Percentiles rank a stretch among this genome's conserved stretches.
These are phyloP conservation scores for Plasmodium berghei DNA, from an alignment of 169 alveolate genomes.

Conservation along the genomic window DNA sequence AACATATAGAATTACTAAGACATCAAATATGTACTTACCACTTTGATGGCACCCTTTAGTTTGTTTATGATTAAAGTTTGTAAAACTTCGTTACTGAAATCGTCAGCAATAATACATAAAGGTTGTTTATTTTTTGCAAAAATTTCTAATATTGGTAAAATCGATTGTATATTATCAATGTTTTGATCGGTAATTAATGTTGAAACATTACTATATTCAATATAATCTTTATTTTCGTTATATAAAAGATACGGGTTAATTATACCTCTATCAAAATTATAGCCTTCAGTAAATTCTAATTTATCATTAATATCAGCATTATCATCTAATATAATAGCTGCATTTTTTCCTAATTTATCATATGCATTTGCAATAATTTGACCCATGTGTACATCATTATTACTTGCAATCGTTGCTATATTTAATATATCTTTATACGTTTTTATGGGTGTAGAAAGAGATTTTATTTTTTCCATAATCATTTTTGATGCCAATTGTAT, in stretches of 20 bases:
- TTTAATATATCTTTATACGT: slow-evolving; percentile 88
- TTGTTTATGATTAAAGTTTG: slow-evolving; percentile 90
- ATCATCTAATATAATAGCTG: slow-evolving; percentile 90
- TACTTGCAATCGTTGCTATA: slow-evolving; percentile 92
- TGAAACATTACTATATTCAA: slow-evolving; percentile 88
- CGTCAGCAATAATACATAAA: slow-evolving; percentile 91
- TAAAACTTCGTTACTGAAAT: slow-evolving; percentile 90
- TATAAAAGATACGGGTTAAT: slow-evolving; percentile 90
- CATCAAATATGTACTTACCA: slow-evolving; percentile 33
- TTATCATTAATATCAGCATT: slow-evolving; percentile 91
- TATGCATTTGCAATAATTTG: slow-evolving; percentile 90
- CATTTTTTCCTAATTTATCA: slow-evolving; percentile 91
- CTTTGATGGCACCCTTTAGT: slow-evolving; percentile 90
- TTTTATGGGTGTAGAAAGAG: slow-evolving; percentile 87
- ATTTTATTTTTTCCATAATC: slow-evolving; percentile 88
- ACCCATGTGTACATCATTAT: slow-evolving; percentile 91
- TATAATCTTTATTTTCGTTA: slow-evolving; percentile 89
- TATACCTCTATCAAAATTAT: slow-evolving; percentile 90
- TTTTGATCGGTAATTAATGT: slow-evolving; percentile 89
- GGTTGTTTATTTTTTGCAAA: slow-evolving; percentile 89
- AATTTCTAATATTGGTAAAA: slow-evolving; percentile 89
- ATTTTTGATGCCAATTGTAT: slow-evolving; percentile 89
- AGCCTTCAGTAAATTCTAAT: slow-evolving; percentile 91
- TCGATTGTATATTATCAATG: slow-evolving; percentile 87
- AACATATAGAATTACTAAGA: too few relatives aligned